Percentiles rank a stretch among this genome's conserved stretches.
Conservation (phyloP, 306 rosid genomes). For the Gleditsia sinensis region DNA sequence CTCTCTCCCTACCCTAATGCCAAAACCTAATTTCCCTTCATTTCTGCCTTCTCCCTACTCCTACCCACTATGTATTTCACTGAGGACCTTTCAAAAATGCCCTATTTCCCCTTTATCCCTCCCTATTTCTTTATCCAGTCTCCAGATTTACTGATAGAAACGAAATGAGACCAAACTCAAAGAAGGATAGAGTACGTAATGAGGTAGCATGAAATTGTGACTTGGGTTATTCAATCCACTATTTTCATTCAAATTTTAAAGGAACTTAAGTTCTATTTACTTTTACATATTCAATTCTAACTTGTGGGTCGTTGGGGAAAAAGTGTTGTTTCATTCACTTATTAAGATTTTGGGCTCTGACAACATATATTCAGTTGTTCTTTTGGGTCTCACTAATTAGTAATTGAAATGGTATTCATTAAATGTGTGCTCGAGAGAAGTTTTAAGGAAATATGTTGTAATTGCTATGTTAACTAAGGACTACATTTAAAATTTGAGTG, state of each 20-base stretch:
- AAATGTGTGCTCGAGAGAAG: conserved; percentile 21
- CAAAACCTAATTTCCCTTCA: too few species aligned
- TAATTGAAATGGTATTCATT: conserved; percentile 22
- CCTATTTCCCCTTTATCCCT: too few species aligned
- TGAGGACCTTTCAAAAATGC: too few species aligned
- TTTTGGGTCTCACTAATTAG: conserved; percentile 29
- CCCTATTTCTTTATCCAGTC: too few species aligned
- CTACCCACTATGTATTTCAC: too few species aligned
- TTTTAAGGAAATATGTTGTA: conserved; percentile 3
- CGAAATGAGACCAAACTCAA: background rate
- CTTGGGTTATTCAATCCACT: conserved; percentile 26
- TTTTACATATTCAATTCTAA: conserved; percentile 15
- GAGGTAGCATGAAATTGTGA: conserved; percentile 33
- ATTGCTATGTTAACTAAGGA: conserved; percentile 22
- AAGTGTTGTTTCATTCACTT: background rate
- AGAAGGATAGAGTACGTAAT: background rate
- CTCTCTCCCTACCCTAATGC: too few species aligned
- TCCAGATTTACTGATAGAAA: too few species aligned
- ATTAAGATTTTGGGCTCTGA: conserved; percentile 5
- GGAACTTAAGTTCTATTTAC: conserved; percentile 28
- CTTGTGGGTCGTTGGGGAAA: conserved; percentile 1
- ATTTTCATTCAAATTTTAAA: background rate
- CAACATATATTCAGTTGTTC: background rate
- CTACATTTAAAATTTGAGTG: conserved; percentile 10
- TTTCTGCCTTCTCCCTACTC: too few species aligned